A percentile compares a stretch with the other conserved stretches of the same genome.
phyloP scores from a whole-genome alignment of 305 asterid genomes.

The Striga hermonthica region DNA sequence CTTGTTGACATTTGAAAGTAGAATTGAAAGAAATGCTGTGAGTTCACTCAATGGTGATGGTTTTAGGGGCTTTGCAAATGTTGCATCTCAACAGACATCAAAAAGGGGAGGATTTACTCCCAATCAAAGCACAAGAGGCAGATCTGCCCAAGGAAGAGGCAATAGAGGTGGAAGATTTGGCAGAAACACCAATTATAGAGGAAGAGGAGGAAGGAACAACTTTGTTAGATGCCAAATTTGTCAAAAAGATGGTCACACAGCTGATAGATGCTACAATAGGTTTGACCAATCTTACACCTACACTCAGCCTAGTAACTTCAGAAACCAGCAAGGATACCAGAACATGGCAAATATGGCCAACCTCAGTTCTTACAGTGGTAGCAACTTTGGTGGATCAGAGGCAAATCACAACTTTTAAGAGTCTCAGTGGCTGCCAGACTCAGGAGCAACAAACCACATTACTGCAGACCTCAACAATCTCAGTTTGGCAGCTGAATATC shows the following conservation, averaged over 20 bases:
- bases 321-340: too few relatives aligned
- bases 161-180: too few relatives aligned
- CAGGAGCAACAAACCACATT: neutral
- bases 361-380: too few relatives aligned
- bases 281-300: neutral
- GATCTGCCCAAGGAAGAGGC: neutral
- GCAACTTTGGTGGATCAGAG: neutral
- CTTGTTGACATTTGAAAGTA: neutral
- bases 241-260: too few relatives aligned
- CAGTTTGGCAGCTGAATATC: too few relatives aligned
- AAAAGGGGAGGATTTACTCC: neutral
- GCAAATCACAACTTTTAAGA: neutral
- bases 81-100: neutral
- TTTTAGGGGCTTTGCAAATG: neutral
- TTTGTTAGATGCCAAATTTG: too few relatives aligned
- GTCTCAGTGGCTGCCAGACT: neutral
- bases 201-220: neutral
- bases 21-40: neutral
- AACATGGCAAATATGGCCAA: too few relatives aligned
- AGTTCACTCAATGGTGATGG: neutral
- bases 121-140: neutral
- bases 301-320: neutral
- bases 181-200: neutral
- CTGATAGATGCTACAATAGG: too few relatives aligned
- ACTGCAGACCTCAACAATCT: too few relatives aligned